phyloP scores from a whole-genome alignment of 2,329 filamentous ascomycete species.

The Xylaria hypoxylon region DNA sequence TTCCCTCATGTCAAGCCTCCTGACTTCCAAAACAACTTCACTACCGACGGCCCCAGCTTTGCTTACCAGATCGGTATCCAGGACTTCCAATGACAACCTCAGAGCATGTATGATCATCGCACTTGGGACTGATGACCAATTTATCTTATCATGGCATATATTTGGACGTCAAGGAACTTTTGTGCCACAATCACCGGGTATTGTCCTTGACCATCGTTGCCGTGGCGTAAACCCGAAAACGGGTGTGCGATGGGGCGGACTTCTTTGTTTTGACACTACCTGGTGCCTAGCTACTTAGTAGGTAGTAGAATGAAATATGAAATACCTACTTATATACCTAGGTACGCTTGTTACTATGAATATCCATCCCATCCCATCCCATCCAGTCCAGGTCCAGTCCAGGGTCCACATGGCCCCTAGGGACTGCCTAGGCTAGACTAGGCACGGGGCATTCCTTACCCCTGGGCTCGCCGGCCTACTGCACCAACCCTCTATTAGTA shows the following conservation, averaged over 20 bases:
- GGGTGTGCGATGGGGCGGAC: constrained; percentile 13
- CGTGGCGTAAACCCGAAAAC: constrained; percentile 18
- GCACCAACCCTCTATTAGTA: constrained; percentile 3
- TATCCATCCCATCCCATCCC: constrained; percentile 29
- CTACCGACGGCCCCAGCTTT: constrained; percentile 5
- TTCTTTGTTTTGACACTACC: constrained; percentile 5
- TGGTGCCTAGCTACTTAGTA: too few species aligned
- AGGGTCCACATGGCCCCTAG: constrained; percentile 25
- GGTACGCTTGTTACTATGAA: constrained; percentile 42
- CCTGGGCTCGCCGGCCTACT: neutral
- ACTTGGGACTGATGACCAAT: too few species aligned
- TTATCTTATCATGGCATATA: constrained; percentile 1
- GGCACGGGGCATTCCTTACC: constrained; percentile 16
- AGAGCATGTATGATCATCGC: neutral
- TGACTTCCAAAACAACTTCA: constrained; percentile 9
- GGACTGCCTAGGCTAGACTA: constrained; percentile 32
- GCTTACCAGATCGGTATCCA: neutral
- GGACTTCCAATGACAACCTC: constrained; percentile 2
- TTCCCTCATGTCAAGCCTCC: constrained; percentile 1
- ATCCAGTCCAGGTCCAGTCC: too few species aligned
- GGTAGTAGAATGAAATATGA: too few species aligned
- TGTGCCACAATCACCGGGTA: neutral
- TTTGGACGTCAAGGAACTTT: constrained; percentile 5
- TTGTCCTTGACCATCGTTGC: neutral
- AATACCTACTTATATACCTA: neutral